A percentile compares a stretch with the other conserved stretches of the same genome.
Conservation (phyloP, 75 land plant genomes). For the Azolla pinnata region DNA sequence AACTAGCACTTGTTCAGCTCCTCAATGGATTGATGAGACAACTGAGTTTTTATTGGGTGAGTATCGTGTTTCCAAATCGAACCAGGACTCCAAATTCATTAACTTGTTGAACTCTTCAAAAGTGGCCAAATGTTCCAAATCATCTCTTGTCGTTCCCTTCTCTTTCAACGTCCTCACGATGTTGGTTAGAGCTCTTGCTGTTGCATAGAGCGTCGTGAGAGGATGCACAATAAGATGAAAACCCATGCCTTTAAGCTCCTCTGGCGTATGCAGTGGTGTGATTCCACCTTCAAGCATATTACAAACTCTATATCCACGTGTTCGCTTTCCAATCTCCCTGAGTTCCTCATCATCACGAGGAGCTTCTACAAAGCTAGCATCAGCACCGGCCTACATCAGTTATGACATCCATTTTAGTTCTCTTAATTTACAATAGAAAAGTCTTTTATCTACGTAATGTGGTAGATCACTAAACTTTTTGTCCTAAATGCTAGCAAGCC, state of each 20-base stretch:
- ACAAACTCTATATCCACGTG: conserved; percentile 26
- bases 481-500: no score
- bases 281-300: conserved; percentile 40
- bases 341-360: conserved; percentile 32
- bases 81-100: conserved; percentile 26
- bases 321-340: conserved; percentile 21
- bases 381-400: conserved; percentile 50
- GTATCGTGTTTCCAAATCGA: conserved; percentile 26
- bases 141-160: conserved; percentile 23
- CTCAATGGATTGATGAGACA: not conserved
- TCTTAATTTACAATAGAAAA: no score
- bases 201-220: conserved; percentile 28
- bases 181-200: conserved; percentile 27
- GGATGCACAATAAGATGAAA: conserved; percentile 36
- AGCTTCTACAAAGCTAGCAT: conserved; percentile 41
- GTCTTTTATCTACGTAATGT: no score
- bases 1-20: no score
- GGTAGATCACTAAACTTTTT: no score
- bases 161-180: conserved; percentile 26
- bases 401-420: no score
- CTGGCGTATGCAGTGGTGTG: conserved; percentile 33
- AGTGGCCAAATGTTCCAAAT: conserved; percentile 23
- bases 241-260: conserved; percentile 36
- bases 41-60: conserved; percentile 3
- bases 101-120: conserved; percentile 39